Base-by-base conservation (phyloP, 176 grass and related monocot genomes). In the Oryza nivara region DNA sequence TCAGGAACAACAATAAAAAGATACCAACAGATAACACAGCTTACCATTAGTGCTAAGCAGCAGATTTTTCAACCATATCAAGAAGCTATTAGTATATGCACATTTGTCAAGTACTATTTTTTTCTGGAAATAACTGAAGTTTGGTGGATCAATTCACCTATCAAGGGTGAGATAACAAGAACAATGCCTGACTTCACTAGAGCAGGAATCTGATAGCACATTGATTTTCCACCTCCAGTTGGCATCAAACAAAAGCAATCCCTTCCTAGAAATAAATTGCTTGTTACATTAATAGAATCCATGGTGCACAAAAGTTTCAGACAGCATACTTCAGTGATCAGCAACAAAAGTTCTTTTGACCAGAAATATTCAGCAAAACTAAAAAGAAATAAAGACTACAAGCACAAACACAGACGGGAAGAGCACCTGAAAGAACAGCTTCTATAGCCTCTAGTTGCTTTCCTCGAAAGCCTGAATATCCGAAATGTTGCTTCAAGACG, bases 171-270 rank as follows among this genome's bases (percentile, higher is more conserved):
- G 84, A 98, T 89, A 72, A 98, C 96, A 83, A 98, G 92, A 83
- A 95, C 96, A 86, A 98, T 78, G 72, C 96, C 96, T 13, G 83
- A 13, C 76, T 95, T 98, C 74, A 92, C 96, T 74, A 98, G 84
- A 74, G 96, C 89, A 28, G 96, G 96, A 79, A 98, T 92, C 80
- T 98, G 96, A 80, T 93, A 95, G 51, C 92, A 98, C 93, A 95
- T 95, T 25, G 96, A 98, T 79, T 98, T 98, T 67, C 96, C 96
- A 48, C 96, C 96, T 74, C 96, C 96, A 87, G 96, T 98, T 79
- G 96, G 96, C 96, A 98, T 95, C 77, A 98, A 87, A 87, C 96
- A 98, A 81, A 98, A 98, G 80, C 96, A 98, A 83, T 98, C 96
- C 70, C 80, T 93, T 83, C 96, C 96, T 98, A 87, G 47, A 81